Conservation (phyloP, 2,329 filamentous ascomycete species). For the Fusarium fujikuroi region DNA sequence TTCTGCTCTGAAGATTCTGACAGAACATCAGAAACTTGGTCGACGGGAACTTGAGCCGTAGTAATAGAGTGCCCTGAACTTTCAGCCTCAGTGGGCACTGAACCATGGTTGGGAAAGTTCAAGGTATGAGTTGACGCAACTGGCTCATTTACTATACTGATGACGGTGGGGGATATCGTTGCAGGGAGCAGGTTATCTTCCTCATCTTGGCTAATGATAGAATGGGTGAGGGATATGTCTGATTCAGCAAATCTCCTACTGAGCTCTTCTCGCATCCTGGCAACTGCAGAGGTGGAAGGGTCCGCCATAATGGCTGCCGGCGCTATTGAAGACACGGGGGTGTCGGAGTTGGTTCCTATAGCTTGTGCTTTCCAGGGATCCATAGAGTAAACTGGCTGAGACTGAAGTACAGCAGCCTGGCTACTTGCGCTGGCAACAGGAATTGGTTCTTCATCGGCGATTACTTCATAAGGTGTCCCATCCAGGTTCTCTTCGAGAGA, state of each 20-base stretch:
- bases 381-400: constrained; percentile 32
- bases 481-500: constrained; percentile 7
- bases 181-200: constrained; percentile 39
- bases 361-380: constrained; percentile 44
- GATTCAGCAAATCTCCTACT: constrained; percentile 33
- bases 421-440: not conserved
- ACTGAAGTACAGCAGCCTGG: constrained; percentile 24
- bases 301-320: constrained; percentile 43
- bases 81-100: constrained; percentile 28
- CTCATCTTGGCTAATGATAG: constrained; percentile 34
- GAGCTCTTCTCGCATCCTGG: constrained; percentile 36
- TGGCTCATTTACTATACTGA: constrained; percentile 47
- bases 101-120: constrained; percentile 32
- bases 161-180: constrained; percentile 54
- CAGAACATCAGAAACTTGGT: constrained; percentile 38
- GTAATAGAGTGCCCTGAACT: constrained; percentile 42
- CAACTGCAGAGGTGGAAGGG: constrained; percentile 34
- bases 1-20: constrained; percentile 27
- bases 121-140: constrained; percentile 35
- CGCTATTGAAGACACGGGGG: constrained; percentile 41
- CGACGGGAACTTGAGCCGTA: constrained; percentile 42
- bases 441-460: not conserved
- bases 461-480: constrained; percentile 1
- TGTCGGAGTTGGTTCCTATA: constrained; percentile 33
- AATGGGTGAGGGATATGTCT: constrained; percentile 25